Conservation (phyloP, 2,329 filamentous ascomycete species). For the Calonectria montana region DNA sequence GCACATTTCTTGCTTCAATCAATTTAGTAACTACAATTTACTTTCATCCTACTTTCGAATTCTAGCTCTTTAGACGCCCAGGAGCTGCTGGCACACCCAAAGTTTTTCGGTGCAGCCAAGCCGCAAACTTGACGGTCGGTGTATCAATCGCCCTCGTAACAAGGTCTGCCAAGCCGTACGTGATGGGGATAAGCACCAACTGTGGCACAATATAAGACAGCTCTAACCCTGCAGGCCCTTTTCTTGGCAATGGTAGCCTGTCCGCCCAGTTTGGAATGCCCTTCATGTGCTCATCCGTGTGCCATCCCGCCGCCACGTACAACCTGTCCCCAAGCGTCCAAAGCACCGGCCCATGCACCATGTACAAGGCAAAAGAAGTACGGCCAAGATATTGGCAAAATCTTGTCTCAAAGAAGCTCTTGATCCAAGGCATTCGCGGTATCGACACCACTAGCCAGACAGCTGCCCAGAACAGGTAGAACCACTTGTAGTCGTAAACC, state of each 20-base stretch:
- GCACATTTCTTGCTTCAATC: not conserved
- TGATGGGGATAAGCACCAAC: slow-evolving; percentile 68
- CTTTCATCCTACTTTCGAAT: not conserved
- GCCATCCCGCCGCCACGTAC: slow-evolving; percentile 71
- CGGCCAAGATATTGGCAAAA: slow-evolving; percentile 72
- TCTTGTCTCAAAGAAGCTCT: slow-evolving; percentile 66
- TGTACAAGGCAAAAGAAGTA: slow-evolving; percentile 72
- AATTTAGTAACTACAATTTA: not conserved
- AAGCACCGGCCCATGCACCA: slow-evolving; percentile 73
- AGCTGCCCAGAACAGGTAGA: slow-evolving; percentile 73
- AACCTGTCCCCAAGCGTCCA: slow-evolving; percentile 71
- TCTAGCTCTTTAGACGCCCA: slow-evolving; percentile 33
- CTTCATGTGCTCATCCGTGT: slow-evolving; percentile 58
- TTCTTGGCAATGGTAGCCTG: slow-evolving; percentile 63
- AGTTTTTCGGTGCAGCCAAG: slow-evolving; percentile 66
- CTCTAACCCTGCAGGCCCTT: slow-evolving; percentile 71
- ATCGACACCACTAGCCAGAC: slow-evolving; percentile 65
- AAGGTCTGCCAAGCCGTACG: slow-evolving; percentile 68
- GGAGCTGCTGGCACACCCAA: slow-evolving; percentile 35
- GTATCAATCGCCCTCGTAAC: slow-evolving; percentile 68
- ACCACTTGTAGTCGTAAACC: slow-evolving; percentile 75
- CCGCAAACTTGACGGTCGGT: slow-evolving; percentile 67
- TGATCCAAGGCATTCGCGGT: slow-evolving; percentile 68
- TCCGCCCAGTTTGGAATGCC: slow-evolving; percentile 68
- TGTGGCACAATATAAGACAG: slow-evolving; percentile 69